Percentiles rank a stretch among this genome's conserved stretches.
Evolutionary conservation across 331 rosid genomes (phyloP).

Genomic region (Acacia concinna): DNA sequence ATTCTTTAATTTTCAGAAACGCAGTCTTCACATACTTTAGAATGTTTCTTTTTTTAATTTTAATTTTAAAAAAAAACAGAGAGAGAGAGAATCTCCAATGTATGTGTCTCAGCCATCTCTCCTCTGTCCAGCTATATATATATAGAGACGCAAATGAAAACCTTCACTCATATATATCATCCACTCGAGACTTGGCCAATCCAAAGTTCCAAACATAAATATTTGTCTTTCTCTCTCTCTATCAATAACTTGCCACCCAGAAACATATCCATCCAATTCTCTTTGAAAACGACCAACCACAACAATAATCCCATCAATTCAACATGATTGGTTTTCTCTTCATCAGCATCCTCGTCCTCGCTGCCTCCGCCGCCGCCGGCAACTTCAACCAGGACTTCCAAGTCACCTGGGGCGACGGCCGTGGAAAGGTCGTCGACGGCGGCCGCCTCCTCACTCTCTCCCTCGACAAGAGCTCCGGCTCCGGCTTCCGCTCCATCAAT

Average conservation of each 20-base stretch:
- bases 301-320: neutral
- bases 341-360: conserved; percentile 2
- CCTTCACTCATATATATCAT: neutral
- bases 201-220: neutral
- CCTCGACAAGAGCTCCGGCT: conserved; percentile 63
- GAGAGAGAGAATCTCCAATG: neutral
- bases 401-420: conserved; percentile 61
- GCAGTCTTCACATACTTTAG: neutral
- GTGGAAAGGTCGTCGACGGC: conserved; percentile 44
- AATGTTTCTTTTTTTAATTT: too few species aligned
- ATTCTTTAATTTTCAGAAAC: too few species aligned
- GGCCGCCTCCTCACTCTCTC: conserved; percentile 53
- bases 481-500: conserved; percentile 56
- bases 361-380: conserved; percentile 25
- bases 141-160: neutral
- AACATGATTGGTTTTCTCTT: neutral
- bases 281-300: neutral
- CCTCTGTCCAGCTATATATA: neutral
- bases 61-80: too few species aligned
- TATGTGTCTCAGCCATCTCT: neutral
- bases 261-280: neutral
- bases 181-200: neutral
- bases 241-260: neutral
- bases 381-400: conserved; percentile 54
- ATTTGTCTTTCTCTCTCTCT: neutral